Conservation (phyloP, 1,284 basidiomycete genomes). For the Ganoderma multipileum region DNA sequence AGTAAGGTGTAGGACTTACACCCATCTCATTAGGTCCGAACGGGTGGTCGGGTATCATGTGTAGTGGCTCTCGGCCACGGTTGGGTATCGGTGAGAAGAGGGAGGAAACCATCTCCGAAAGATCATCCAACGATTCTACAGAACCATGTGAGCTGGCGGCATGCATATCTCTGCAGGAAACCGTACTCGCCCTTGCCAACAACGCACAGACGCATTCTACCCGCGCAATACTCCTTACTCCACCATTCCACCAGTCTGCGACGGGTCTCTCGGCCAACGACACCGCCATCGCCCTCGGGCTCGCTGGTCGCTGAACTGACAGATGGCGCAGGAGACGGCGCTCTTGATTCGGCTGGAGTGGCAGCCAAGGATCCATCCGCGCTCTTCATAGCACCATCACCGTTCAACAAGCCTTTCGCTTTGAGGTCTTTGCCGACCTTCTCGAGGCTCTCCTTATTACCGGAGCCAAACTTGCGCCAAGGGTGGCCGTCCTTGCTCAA, state of each 20-base stretch:
- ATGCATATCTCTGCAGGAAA: background rate
- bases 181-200: slow-evolving; percentile 79
- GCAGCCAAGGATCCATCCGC: slow-evolving; percentile 44
- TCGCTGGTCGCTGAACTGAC: slow-evolving; percentile 59
- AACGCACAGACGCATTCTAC: slow-evolving; percentile 92
- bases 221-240: slow-evolving; percentile 91
- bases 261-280: slow-evolving; percentile 87
- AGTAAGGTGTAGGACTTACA: slow-evolving; percentile 54
- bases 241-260: slow-evolving; percentile 96
- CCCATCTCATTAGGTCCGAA: slow-evolving; percentile 77
- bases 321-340: slow-evolving; percentile 70
- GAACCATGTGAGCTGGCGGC: background rate
- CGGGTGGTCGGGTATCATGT: slow-evolving; percentile 80
- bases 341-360: slow-evolving; percentile 60
- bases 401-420: slow-evolving; percentile 49
- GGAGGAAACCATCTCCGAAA: slow-evolving; percentile 73
- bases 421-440: slow-evolving; percentile 66
- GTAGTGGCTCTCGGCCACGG: slow-evolving; percentile 68
- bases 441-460: slow-evolving; percentile 87
- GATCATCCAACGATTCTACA: slow-evolving; percentile 82
- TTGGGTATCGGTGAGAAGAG: slow-evolving; percentile 84
- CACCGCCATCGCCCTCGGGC: slow-evolving; percentile 74
- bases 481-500: slow-evolving; percentile 83
- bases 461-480: slow-evolving; percentile 96
- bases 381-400: slow-evolving; percentile 32